Evolutionary conservation across 192 early-diverging fungal genomes (phyloP).

Genomic region (Backusella luteola): DNA sequence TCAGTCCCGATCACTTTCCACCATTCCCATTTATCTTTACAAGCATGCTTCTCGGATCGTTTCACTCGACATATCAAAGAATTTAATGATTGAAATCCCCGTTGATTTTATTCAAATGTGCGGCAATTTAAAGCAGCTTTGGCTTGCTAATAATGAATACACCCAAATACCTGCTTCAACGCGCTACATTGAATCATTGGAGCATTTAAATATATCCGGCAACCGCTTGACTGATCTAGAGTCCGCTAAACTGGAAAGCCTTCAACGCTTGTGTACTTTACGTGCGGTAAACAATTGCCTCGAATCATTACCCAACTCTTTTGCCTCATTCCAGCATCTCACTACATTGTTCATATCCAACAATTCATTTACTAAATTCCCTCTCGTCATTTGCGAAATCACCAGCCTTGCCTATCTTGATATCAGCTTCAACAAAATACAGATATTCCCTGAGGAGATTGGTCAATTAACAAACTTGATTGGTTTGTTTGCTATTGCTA

Average conservation of each 20-base stretch:
- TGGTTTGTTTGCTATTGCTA: constrained; percentile 70
- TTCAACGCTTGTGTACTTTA: constrained; percentile 60
- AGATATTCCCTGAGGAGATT: constrained; percentile 67
- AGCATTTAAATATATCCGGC: constrained; percentile 73
- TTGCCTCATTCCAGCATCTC: constrained; percentile 58
- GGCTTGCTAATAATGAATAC: constrained; percentile 71
- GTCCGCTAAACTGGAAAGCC: constrained; percentile 58
- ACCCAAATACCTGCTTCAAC: constrained; percentile 66
- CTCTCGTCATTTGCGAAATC: constrained; percentile 61
- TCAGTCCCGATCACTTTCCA: constrained; percentile 68
- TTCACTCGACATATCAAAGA: constrained; percentile 80
- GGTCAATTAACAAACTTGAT: constrained; percentile 59
- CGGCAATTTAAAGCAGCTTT: constrained; percentile 59
- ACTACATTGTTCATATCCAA: constrained; percentile 73
- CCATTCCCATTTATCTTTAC: constrained; percentile 78
- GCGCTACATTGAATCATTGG: constrained; percentile 59
- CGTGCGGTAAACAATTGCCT: constrained; percentile 74
- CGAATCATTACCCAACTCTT: constrained; percentile 63
- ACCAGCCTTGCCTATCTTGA: constrained; percentile 66
- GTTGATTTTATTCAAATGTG: constrained; percentile 82
- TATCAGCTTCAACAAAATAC: constrained; percentile 82
- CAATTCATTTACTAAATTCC: constrained; percentile 75
- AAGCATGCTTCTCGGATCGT: constrained; percentile 69
- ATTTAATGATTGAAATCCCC: constrained; percentile 78
- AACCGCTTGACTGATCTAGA: constrained; percentile 72